Evolutionary conservation across 176 grass and related monocot species (phyloP).

Genomic region (Triticum aestivum): IWGSC_CS_RefSeq_v2.1 NC_057806.1:618388801-618389300

Average conservation of each 20-base stretch:
- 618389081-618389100: conserved; percentile 44
- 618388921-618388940: background rate
- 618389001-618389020: background rate
- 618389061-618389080: conserved; percentile 56
- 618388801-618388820: background rate
- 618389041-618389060: conserved; percentile 7
- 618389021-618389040: conserved; percentile 3
- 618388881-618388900: background rate
- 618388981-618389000: background rate
- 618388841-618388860: background rate
- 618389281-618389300: too few relatives aligned
- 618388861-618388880: conserved; percentile 10
- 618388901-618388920: background rate
- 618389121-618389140: background rate
- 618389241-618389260: background rate
- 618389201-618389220: background rate
- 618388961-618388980: background rate
- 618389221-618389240: background rate
- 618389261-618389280: too few relatives aligned
- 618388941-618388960: background rate
- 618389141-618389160: background rate
- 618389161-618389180: background rate
- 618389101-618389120: background rate
- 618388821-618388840: background rate
- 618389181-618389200: background rate